A percentile compares a stretch with the other conserved stretches of the same genome.
Conservation (phyloP, 352 stramenopile genomes). For the Phytopythium vexans region DNA sequence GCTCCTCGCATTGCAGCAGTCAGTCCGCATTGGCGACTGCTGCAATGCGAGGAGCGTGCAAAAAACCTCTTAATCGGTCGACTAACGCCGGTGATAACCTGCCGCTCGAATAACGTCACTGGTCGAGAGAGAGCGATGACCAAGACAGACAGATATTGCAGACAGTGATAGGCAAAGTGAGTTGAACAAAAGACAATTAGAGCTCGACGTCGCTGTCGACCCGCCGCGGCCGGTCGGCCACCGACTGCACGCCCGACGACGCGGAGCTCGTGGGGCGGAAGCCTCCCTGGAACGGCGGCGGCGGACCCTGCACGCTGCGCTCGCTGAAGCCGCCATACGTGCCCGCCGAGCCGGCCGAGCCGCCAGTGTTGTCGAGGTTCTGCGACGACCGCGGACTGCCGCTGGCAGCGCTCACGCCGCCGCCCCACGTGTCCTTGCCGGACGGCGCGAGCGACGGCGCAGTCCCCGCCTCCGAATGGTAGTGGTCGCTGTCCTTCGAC, state of each 20-base stretch:
- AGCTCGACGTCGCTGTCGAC: constrained; percentile 68
- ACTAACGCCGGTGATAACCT: too few species aligned
- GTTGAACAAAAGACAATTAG: constrained; percentile 12
- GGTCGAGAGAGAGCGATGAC: too few species aligned
- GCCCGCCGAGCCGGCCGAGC: constrained; percentile 31
- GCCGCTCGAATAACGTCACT: too few species aligned
- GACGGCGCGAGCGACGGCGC: constrained; percentile 4
- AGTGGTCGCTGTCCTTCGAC: constrained; percentile 14
- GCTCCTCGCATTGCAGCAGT: too few species aligned
- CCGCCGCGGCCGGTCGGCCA: constrained; percentile 20
- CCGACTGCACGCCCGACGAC: constrained; percentile 1
- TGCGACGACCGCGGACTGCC: constrained; percentile 14
- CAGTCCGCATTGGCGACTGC: too few species aligned
- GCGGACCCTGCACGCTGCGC: constrained; percentile 10
- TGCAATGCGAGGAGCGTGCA: too few species aligned
- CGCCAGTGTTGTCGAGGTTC: constrained; percentile 36
- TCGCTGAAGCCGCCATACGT: constrained; percentile 19
- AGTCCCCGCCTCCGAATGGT: constrained; percentile 23
- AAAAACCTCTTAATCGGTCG: too few species aligned
- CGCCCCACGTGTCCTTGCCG: constrained; percentile 10
- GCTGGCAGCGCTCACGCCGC: constrained; percentile 13
- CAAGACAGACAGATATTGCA: too few species aligned
- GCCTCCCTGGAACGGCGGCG: constrained; percentile 13
- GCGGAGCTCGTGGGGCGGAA: constrained; percentile 25
- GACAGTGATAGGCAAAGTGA: background rate